phyloP scores from a whole-genome alignment of 108 stramenopile species.

The Tribonema minus region DNA sequence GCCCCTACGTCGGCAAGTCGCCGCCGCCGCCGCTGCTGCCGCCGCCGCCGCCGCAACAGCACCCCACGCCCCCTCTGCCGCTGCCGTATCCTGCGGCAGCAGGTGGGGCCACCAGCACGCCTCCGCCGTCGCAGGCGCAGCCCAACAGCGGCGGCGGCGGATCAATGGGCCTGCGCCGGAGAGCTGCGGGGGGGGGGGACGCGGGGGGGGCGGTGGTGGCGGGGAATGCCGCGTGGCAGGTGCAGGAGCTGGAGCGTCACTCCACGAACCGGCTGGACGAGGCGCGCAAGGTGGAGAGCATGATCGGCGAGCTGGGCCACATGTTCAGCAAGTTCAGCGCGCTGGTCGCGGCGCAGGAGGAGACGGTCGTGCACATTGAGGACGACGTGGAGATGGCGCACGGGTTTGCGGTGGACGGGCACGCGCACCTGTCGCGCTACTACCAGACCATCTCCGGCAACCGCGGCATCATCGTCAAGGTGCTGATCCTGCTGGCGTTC shows the following conservation, averaged over 20 bases:
- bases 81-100: no score
- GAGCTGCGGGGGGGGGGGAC: no score
- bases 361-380: constrained; percentile 27
- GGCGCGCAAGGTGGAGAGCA: constrained; percentile 34
- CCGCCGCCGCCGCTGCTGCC: no score
- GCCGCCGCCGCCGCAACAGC: no score
- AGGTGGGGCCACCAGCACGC: no score
- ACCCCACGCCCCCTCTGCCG: no score
- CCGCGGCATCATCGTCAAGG: constrained; percentile 24
- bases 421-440: constrained; percentile 9
- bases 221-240: constrained; percentile 30
- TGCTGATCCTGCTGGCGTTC: constrained; percentile 10
- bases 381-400: constrained; percentile 29
- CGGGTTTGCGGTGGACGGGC: constrained; percentile 20
- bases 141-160: not conserved
- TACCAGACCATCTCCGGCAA: constrained; percentile 21
- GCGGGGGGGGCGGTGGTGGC: not conserved
- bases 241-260: constrained; percentile 29
- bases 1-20: no score
- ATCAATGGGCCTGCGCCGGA: not conserved
- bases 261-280: constrained; percentile 30
- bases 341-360: constrained; percentile 28
- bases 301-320: constrained; percentile 31
- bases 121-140: no score
- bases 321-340: constrained; percentile 26